Conservation (phyloP, 2,329 filamentous ascomycete species). For the Trichoderma harzianum region DNA sequence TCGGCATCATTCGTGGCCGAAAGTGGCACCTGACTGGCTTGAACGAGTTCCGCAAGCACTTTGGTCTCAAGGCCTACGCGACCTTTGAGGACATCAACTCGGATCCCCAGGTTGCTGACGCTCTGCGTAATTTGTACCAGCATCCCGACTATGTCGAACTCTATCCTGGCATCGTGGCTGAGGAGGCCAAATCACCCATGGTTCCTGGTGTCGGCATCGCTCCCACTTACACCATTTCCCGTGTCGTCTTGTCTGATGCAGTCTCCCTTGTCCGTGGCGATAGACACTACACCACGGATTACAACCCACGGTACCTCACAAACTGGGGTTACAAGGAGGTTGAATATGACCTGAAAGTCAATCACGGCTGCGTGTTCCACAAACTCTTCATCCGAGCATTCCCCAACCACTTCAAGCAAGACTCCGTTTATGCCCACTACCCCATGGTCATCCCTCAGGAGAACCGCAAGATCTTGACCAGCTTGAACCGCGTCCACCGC, state of each 20-base stretch:
- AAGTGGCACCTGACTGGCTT: constrained; percentile 74
- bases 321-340: constrained; percentile 81
- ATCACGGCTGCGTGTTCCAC: constrained; percentile 81
- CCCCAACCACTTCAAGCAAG: constrained; percentile 71
- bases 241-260: constrained; percentile 73
- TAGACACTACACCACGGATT: constrained; percentile 76
- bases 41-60: constrained; percentile 84
- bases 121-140: constrained; percentile 66
- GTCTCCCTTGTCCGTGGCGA: constrained; percentile 77
- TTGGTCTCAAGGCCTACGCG: constrained; percentile 70
- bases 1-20: constrained; percentile 74
- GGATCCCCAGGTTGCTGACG: constrained; percentile 65
- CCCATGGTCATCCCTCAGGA: constrained; percentile 69
- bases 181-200: constrained; percentile 73
- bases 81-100: constrained; percentile 83
- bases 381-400: constrained; percentile 79
- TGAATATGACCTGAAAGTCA: constrained; percentile 67
- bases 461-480: constrained; percentile 66
- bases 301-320: constrained; percentile 68
- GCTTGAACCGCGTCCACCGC: constrained; percentile 61
- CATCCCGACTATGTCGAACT: constrained; percentile 78
- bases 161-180: constrained; percentile 74
- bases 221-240: constrained; percentile 72
- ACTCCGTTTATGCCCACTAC: constrained; percentile 80
- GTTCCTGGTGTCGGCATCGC: constrained; percentile 70